These are phyloP conservation scores for Entamoeba moshkovskii DNA, from an alignment of 208 protist genomes.

Conservation along the genomic window DNA sequence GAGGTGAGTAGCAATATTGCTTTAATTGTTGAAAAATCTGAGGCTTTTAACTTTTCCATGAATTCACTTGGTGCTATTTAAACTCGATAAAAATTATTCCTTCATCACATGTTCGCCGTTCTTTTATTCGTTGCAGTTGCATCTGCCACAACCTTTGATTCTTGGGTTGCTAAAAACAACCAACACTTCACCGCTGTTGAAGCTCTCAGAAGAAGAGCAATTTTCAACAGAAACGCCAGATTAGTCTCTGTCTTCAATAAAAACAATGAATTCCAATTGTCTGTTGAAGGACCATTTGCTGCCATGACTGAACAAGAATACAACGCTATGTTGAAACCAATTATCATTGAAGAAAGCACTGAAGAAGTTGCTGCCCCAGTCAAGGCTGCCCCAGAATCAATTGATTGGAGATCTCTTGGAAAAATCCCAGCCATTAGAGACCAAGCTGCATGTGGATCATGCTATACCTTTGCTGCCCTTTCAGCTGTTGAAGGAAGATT, in stretches of 20 bases:
- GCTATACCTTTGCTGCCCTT: neutral
- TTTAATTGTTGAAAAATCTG: too few species aligned
- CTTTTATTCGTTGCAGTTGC: neutral
- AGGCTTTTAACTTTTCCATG: too few species aligned
- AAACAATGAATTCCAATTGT: neutral
- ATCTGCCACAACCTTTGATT: neutral
- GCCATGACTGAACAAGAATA: neutral
- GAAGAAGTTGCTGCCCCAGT: neutral
- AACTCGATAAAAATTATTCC: too few species aligned
- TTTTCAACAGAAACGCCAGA: neutral
- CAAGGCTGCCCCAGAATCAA: neutral
- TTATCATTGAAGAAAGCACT: neutral
- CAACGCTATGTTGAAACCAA: neutral
- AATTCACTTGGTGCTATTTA: too few species aligned
- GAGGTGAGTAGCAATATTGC: too few species aligned
- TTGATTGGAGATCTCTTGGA: neutral
- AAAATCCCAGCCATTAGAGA: neutral
- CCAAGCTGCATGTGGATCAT: neutral
- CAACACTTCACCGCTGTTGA: neutral
- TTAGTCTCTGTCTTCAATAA: neutral
- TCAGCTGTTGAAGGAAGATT: neutral
- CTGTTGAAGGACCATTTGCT: neutral
- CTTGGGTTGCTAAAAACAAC: neutral
- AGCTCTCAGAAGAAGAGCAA: neutral
- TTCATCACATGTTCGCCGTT: too few species aligned